Conservation (phyloP, 2,329 filamentous ascomycete genomes). For the Aspergillus versicolor region DNA sequence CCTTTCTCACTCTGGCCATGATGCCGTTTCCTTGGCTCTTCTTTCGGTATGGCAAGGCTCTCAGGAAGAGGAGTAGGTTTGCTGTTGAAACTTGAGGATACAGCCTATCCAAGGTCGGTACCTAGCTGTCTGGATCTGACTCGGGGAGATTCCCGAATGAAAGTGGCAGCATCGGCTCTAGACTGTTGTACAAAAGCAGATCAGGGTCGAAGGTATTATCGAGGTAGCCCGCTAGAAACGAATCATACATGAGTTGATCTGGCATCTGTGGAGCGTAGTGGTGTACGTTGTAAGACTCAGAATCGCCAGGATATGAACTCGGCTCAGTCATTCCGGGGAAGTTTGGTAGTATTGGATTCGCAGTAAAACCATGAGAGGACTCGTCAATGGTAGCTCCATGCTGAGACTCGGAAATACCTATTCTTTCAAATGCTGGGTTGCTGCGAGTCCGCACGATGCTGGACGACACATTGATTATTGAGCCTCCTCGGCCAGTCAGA, state of each 20-base stretch:
- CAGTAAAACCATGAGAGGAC: background rate
- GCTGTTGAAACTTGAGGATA: background rate
- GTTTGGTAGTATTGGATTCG: background rate
- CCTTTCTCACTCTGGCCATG: slow-evolving; percentile 36
- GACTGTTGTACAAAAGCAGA: slow-evolving; percentile 6
- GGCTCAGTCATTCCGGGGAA: background rate
- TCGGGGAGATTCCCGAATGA: background rate
- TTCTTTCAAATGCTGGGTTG: no score
- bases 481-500: slow-evolving; percentile 10
- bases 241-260: slow-evolving; percentile 15
- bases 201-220: slow-evolving; percentile 17
- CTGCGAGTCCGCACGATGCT: background rate
- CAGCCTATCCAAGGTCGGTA: no score
- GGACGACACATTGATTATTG: background rate
- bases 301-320: background rate
- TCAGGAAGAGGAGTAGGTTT: slow-evolving; percentile 29
- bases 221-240: slow-evolving; percentile 13
- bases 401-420: no score
- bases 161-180: background rate
- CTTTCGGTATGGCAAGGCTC: slow-evolving; percentile 32
- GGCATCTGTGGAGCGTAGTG: background rate
- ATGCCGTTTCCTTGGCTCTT: slow-evolving; percentile 40
- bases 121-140: background rate
- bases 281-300: background rate
- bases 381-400: no score